These are phyloP conservation scores for Arachis stenosperma DNA, from an alignment of 306 rosid species.

Conservation along the genomic window DNA sequence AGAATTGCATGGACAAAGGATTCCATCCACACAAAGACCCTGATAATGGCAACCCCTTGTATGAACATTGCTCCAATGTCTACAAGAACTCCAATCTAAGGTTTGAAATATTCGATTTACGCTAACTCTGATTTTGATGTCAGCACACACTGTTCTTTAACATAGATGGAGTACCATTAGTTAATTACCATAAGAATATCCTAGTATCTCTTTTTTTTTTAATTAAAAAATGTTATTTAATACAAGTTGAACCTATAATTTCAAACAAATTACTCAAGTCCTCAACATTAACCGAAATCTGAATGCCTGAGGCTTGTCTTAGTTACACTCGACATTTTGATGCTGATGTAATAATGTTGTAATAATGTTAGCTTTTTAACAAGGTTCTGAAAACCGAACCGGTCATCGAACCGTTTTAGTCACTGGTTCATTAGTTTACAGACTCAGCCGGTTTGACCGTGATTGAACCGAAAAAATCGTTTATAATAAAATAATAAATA, in stretches of 20 bases:
- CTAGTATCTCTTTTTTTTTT: too few relatives aligned
- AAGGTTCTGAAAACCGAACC: too few relatives aligned
- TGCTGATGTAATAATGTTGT: conserved; percentile 1
- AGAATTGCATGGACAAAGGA: conserved; percentile 60
- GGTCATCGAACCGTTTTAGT: too few relatives aligned
- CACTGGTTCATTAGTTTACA: too few relatives aligned
- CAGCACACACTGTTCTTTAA: conserved; percentile 9
- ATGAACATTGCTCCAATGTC: conserved; percentile 70
- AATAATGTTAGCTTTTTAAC: neutral
- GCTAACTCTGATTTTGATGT: conserved; percentile 43
- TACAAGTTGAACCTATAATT: neutral
- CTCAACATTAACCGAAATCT: neutral
- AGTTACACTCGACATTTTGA: conserved; percentile 18
- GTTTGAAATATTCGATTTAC: conserved; percentile 83
- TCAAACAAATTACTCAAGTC: neutral
- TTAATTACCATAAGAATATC: conserved; percentile 2
- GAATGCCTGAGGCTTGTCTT: neutral
- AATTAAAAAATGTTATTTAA: neutral
- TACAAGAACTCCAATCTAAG: conserved; percentile 73
- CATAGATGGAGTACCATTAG: conserved; percentile 10
- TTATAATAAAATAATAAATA: too few relatives aligned
- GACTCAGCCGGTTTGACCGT: too few relatives aligned
- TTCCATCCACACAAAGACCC: conserved; percentile 75
- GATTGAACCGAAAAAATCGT: too few relatives aligned
- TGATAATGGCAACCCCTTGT: conserved; percentile 61